A percentile compares a stretch with the other conserved stretches of the same genome.
Conservation (phyloP, 768 basidiomycete species). For the Amanita molliuscula region DNA sequence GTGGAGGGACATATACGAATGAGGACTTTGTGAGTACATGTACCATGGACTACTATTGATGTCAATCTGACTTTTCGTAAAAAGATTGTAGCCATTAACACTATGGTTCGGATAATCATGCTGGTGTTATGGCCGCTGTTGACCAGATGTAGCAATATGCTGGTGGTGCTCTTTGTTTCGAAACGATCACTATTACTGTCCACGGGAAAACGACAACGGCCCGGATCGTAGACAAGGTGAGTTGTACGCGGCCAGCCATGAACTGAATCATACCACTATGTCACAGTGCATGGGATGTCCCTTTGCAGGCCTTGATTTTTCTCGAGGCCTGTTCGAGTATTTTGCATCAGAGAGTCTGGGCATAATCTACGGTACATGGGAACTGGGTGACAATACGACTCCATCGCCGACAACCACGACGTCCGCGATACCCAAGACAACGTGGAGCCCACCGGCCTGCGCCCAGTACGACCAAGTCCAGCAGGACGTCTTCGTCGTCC, state of each 20-base stretch:
- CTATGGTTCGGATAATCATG: slow-evolving; percentile 18
- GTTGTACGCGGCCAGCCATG: slow-evolving; percentile 8
- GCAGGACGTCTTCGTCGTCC: background rate
- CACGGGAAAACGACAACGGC: slow-evolving; percentile 50
- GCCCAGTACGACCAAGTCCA: background rate
- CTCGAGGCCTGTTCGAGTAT: slow-evolving; percentile 44
- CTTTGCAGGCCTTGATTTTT: slow-evolving; percentile 53
- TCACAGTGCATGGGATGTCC: slow-evolving; percentile 48
- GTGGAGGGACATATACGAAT: slow-evolving; percentile 23
- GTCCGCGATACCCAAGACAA: slow-evolving; percentile 10
- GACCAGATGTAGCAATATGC: slow-evolving; percentile 41
- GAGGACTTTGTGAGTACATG: slow-evolving; percentile 27
- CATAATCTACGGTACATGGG: slow-evolving; percentile 47
- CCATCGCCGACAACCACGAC: slow-evolving; percentile 11
- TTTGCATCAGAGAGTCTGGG: slow-evolving; percentile 37
- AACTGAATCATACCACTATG: background rate
- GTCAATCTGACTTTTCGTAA: background rate
- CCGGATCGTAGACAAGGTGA: slow-evolving; percentile 51
- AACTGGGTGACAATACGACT: slow-evolving; percentile 21
- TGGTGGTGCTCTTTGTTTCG: slow-evolving; percentile 40
- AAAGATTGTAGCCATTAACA: slow-evolving; percentile 45
- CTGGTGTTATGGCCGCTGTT: background rate
- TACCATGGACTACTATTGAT: background rate
- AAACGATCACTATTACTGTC: slow-evolving; percentile 50
- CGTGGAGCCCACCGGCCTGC: slow-evolving; percentile 5